These are phyloP conservation scores for Daldinia bambusicola DNA, from an alignment of 495 filamentous ascomycete genomes.

Conservation along the genomic window DNA sequence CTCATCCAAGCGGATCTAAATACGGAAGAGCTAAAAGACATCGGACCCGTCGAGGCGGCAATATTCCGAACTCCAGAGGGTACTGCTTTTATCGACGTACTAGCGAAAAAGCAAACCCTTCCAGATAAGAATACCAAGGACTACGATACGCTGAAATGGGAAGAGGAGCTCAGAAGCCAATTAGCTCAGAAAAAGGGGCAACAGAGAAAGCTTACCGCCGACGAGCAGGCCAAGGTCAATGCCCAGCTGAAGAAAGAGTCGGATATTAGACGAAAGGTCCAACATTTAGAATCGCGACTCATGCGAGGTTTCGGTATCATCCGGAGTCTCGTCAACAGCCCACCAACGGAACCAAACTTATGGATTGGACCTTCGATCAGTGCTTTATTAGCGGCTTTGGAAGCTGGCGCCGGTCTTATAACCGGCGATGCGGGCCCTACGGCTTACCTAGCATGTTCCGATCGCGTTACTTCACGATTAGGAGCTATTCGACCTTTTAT, in stretches of 20 bases:
- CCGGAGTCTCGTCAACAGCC: slow-evolving; percentile 79
- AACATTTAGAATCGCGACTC: slow-evolving; percentile 72
- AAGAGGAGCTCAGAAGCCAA: slow-evolving; percentile 88
- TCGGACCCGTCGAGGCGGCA: slow-evolving; percentile 87
- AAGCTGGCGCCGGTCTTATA: slow-evolving; percentile 81
- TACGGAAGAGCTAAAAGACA: slow-evolving; percentile 67
- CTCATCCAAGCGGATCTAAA: slow-evolving; percentile 78
- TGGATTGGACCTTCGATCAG: slow-evolving; percentile 87
- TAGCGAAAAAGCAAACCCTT: slow-evolving; percentile 78
- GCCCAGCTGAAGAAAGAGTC: slow-evolving; percentile 89
- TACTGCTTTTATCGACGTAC: slow-evolving; percentile 86
- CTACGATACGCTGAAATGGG: slow-evolving; percentile 96
- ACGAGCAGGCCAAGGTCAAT: slow-evolving; percentile 90
- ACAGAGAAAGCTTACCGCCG: slow-evolving; percentile 87
- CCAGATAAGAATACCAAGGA: slow-evolving; percentile 87
- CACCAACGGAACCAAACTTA: slow-evolving; percentile 80
- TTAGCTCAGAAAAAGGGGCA: slow-evolving; percentile 91
- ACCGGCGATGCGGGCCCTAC: slow-evolving; percentile 80
- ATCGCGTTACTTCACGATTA: slow-evolving; percentile 78
- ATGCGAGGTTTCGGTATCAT: slow-evolving; percentile 86
- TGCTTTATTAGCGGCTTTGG: slow-evolving; percentile 74
- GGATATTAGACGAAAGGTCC: slow-evolving; percentile 75
- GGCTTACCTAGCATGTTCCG: slow-evolving; percentile 79
- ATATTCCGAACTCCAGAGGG: slow-evolving; percentile 91
- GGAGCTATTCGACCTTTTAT: slow-evolving; percentile 81